Evolutionary conservation across 164 flowering plant species (phyloP).

Genomic region (Taxillus chinensis): DNA sequence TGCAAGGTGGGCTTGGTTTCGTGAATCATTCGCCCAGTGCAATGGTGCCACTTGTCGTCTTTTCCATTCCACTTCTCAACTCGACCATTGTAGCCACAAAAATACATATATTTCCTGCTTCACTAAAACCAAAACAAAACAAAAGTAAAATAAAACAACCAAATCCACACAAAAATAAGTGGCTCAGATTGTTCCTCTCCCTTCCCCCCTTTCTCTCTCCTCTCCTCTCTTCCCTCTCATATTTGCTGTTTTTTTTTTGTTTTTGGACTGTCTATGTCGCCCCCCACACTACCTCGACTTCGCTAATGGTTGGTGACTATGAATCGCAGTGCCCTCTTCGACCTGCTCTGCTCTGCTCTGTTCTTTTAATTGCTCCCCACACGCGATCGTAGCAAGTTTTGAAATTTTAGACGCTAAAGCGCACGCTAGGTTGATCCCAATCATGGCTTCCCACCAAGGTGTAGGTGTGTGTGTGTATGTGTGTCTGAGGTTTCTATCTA

Average conservation of each 20-base stretch:
- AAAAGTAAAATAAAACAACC: conserved; percentile 21
- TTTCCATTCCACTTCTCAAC: conserved; percentile 3
- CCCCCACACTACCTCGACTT: background rate
- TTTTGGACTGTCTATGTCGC: background rate
- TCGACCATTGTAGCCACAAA: conserved; percentile 36
- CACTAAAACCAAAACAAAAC: conserved; percentile 6
- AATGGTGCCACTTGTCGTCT: conserved; percentile 21
- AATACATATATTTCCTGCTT: conserved; percentile 3
- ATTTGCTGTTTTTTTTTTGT: no score
- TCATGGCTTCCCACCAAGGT: conserved; percentile 18
- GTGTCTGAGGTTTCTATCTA: background rate
- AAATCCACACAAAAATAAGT: conserved; percentile 11
- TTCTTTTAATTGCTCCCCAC: no score
- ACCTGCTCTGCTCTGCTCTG: conserved; percentile 6
- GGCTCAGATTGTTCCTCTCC: conserved; percentile 42
- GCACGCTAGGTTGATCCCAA: background rate
- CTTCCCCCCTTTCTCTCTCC: background rate
- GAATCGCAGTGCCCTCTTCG: conserved; percentile 3
- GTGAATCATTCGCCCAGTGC: conserved; percentile 15
- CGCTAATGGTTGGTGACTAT: conserved; percentile 3
- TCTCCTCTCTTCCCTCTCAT: background rate
- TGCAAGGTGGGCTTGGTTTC: conserved; percentile 10
- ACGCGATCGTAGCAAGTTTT: no score
- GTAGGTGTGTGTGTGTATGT: conserved; percentile 1
- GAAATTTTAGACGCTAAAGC: conserved; percentile 1